Base-by-base conservation (phyloP, 768 basidiomycete species). In the Auriscalpium vulgare region DNA sequence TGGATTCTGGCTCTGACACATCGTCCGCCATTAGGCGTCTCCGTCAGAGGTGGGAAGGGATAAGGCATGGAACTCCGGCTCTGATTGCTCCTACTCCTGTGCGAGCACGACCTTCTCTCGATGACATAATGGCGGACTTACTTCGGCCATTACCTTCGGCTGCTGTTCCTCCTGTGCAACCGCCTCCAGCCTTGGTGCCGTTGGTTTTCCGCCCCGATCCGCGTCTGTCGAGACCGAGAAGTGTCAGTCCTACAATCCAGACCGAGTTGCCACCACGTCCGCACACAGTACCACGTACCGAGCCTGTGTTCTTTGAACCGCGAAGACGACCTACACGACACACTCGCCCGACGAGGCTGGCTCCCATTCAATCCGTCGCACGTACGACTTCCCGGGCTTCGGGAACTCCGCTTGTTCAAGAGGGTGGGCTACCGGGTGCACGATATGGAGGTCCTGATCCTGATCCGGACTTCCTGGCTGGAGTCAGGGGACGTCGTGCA, bases 71-170 rank as follows among this genome's bases (percentile, higher is more conserved):
- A 2, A 63, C 61, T 2, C 57, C 65, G 21, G 68, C 78, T 0
- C 69, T 80, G n/a, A 78, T 79, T 6, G 67, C 73, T 9, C 75
- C 81, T 6, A 66, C 75, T 5, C 75, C 75, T 7, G 61, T 66
- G 10, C 68, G 64, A n/a, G 57, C 74, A 34, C 79, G 78, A 8
- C 78, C 73, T 4, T 79, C 84, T 0, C 70, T 88, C 38, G 79
- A 80, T 9, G 77, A 85, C 50, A 78, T 81, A 53, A 67, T 88
- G 5, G 78, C 82, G 56, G 81, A 84, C 8, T 75, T 88, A 37
- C 62, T 88, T 29, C 75, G 78, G n/a, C 65, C 80, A 10, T 74
- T 72, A 9, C 70, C 74, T 14, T 68, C 71, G 19, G 67, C 73
- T 1, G 68, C 74, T 6, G 72, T 72, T 14, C 68, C 70, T 8